Percentiles rank a stretch among this genome's conserved stretches.
These are phyloP conservation scores for Rhodamnia rubescens DNA, from an alignment of 345 rosid genomes.

Conservation along the genomic window DNA sequence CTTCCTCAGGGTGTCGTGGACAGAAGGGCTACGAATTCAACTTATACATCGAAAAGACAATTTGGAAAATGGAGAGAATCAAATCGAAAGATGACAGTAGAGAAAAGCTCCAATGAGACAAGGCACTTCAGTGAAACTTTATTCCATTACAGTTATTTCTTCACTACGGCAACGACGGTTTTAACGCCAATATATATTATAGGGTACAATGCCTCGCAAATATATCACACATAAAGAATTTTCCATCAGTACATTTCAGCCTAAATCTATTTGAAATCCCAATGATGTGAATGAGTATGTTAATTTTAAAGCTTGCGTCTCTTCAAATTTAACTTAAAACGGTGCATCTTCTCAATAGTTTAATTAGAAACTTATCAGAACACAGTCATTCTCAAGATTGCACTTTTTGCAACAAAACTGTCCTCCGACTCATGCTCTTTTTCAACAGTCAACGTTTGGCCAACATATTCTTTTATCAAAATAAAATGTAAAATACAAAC, in stretches of 20 bases:
- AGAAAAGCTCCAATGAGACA: background rate
- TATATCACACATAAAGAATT: too few species aligned
- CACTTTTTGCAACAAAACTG: background rate
- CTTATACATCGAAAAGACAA: background rate
- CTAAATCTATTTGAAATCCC: background rate
- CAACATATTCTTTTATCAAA: background rate
- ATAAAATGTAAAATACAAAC: background rate
- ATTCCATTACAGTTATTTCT: too few species aligned
- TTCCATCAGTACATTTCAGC: background rate
- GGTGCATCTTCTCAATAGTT: background rate
- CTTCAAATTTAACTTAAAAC: background rate
- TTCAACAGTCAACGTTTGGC: background rate
- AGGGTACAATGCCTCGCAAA: too few species aligned
- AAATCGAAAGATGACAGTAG: background rate
- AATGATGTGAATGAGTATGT: background rate
- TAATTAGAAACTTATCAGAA: background rate
- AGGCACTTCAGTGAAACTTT: too few species aligned
- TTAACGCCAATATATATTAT: too few species aligned
- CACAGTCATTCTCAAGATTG: background rate
- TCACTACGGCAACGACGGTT: too few species aligned
- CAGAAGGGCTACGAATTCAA: background rate
- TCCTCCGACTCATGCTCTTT: background rate
- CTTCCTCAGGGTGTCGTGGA: background rate
- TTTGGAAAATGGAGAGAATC: background rate
- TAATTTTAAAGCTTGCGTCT: background rate